phyloP scores from a whole-genome alignment of 2,329 filamentous ascomycete species.

The Chaetomium strumarium region DNA sequence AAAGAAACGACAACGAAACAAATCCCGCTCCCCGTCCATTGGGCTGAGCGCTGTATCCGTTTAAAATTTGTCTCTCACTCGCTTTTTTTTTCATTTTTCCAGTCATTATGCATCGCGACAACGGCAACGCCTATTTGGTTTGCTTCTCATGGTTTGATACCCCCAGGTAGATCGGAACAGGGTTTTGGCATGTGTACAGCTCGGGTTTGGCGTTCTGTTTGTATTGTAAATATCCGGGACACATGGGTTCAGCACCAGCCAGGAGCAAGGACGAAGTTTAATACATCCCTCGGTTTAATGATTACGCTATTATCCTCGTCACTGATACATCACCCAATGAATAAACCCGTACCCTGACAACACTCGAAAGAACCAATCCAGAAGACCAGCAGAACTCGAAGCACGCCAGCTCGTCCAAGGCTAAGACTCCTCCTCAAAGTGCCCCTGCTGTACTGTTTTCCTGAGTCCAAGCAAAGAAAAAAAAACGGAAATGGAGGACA shows the following conservation, averaged over 20 bases:
- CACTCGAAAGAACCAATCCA: no score
- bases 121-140: not conserved
- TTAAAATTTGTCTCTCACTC: not conserved
- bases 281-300: no score
- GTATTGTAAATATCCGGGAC: not conserved
- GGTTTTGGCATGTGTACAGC: not conserved
- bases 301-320: no score
- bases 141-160: not conserved
- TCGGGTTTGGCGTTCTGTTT: not conserved
- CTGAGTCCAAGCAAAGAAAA: no score
- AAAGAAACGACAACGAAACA: constrained; percentile 12
- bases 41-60: constrained; percentile 5
- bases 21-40: not conserved
- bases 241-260: no score
- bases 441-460: no score
- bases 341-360: no score
- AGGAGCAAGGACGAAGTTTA: no score
- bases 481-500: not conserved
- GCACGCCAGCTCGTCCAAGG: no score
- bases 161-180: not conserved
- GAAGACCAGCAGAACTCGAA: no score
- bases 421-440: no score
- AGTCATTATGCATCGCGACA: not conserved
- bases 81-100: not conserved
- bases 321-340: no score